These are phyloP conservation scores for Lactarius evosmus DNA, from an alignment of 768 basidiomycete species.

Conservation along the genomic window DNA sequence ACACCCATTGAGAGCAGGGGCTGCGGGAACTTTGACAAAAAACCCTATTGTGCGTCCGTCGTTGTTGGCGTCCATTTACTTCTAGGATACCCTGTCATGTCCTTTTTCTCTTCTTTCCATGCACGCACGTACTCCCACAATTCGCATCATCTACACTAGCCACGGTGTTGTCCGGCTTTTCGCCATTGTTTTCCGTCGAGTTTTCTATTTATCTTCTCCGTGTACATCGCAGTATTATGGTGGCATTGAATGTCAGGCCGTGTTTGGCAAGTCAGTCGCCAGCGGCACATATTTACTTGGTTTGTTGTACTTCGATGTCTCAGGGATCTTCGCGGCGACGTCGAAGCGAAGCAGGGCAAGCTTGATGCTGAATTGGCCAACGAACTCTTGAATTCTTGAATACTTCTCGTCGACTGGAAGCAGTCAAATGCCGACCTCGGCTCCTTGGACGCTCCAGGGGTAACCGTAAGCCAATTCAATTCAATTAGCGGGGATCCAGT, in stretches of 20 bases:
- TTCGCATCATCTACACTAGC: conserved; percentile 7
- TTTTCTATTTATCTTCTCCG: conserved; percentile 15
- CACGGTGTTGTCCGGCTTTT: neutral
- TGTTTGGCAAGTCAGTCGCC: conserved; percentile 16
- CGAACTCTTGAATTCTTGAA: neutral
- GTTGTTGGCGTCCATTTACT: conserved; percentile 6
- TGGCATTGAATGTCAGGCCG: neutral
- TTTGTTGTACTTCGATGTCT: conserved; percentile 10
- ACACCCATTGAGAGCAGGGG: neutral
- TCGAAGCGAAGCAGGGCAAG: conserved; percentile 20
- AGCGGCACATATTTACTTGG: conserved; percentile 7
- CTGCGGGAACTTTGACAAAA: neutral
- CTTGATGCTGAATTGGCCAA: conserved; percentile 2
- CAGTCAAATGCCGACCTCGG: neutral
- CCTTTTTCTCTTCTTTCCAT: neutral
- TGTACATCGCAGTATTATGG: conserved; percentile 21
- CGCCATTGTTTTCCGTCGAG: neutral
- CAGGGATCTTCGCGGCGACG: conserved; percentile 13
- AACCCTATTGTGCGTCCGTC: neutral
- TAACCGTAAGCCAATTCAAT: too few species aligned
- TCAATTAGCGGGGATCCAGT: conserved; percentile 1
- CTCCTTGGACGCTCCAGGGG: too few species aligned
- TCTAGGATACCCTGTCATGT: conserved; percentile 14
- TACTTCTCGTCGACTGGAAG: neutral
- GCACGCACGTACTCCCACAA: conserved; percentile 7